Percentiles rank a stretch among this genome's conserved stretches.
Conservation (phyloP, 768 basidiomycete genomes). For the Naganishia onofrii region DNA sequence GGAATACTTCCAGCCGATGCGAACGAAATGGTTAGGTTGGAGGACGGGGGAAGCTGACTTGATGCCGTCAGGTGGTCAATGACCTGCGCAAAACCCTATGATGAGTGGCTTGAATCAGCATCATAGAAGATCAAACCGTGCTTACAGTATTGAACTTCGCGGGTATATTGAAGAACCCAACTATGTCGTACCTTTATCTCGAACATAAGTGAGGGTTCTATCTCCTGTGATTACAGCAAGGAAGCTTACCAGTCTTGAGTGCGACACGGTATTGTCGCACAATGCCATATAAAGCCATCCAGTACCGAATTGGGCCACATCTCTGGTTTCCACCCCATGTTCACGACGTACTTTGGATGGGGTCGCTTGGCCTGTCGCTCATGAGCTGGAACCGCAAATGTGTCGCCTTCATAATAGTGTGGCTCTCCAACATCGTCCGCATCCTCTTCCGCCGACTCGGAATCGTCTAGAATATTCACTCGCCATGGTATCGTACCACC, state of each 20-base stretch:
- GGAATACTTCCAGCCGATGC: conserved; percentile 79
- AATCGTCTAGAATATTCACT: conserved; percentile 56
- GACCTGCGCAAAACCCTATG: conserved; percentile 45
- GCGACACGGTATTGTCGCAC: conserved; percentile 59
- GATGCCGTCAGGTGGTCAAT: conserved; percentile 24
- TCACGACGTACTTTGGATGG: conserved; percentile 53
- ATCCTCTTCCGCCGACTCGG: not conserved
- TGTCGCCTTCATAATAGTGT: conserved; percentile 17
- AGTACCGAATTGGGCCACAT: conserved; percentile 77
- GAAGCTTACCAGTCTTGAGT: conserved; percentile 76
- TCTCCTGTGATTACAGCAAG: not conserved
- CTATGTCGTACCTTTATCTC: conserved; percentile 68
- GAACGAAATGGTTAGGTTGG: conserved; percentile 65
- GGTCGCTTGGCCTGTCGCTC: too few species aligned
- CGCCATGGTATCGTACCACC: conserved; percentile 62
- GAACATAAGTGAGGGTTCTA: not conserved
- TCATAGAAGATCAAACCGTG: conserved; percentile 4
- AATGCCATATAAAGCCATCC: conserved; percentile 70
- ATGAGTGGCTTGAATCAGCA: conserved; percentile 54
- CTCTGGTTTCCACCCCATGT: conserved; percentile 74
- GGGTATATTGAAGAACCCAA: conserved; percentile 74
- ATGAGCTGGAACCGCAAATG: not conserved
- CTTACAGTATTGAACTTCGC: conserved; percentile 64
- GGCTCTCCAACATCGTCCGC: not conserved
- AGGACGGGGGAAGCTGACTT: conserved; percentile 15